Percentiles rank a stretch among this genome's conserved stretches.
Conservation (phyloP, 352 stramenopile species). For the Achlya hypogyna region DNA sequence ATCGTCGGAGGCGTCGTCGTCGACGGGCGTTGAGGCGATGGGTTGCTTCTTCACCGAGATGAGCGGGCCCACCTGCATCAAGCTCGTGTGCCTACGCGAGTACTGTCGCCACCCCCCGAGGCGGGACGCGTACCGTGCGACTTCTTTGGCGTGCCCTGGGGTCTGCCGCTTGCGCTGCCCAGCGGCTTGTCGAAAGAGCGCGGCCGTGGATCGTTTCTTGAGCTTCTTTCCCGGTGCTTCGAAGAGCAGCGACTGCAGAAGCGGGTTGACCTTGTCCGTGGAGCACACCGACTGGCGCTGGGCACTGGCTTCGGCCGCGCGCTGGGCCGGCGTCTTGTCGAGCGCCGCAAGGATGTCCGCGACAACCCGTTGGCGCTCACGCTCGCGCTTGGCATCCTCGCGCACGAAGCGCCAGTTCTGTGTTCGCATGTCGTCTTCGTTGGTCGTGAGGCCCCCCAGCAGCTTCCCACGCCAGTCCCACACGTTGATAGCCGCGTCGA, state of each 20-base stretch:
- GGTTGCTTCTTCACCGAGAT: background rate
- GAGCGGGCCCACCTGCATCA: slow-evolving; percentile 8
- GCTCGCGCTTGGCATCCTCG: slow-evolving; percentile 39
- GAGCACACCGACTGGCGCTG: slow-evolving; percentile 34
- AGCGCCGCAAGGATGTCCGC: slow-evolving; percentile 34
- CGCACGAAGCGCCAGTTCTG: slow-evolving; percentile 48
- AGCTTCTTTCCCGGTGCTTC: background rate
- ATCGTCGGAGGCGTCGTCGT: background rate
- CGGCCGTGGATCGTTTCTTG: background rate
- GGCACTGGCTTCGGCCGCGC: slow-evolving; percentile 29
- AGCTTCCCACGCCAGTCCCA: slow-evolving; percentile 58
- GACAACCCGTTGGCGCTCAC: slow-evolving; percentile 35
- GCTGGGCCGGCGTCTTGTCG: slow-evolving; percentile 30
- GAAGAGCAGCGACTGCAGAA: background rate
- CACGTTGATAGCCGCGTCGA: slow-evolving; percentile 60
- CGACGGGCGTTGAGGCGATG: background rate
- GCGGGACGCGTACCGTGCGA: background rate
- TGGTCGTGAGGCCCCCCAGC: slow-evolving; percentile 54
- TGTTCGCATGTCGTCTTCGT: slow-evolving; percentile 32
- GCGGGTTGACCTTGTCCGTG: background rate
- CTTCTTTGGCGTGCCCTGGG: background rate
- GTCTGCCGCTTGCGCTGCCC: background rate
- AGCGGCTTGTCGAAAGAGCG: background rate
- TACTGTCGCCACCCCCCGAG: background rate
- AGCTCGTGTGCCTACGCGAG: background rate